Evolutionary conservation across 1,284 basidiomycete species (phyloP).

Genomic region (Pseudozyma tsukubaensis): DNA sequence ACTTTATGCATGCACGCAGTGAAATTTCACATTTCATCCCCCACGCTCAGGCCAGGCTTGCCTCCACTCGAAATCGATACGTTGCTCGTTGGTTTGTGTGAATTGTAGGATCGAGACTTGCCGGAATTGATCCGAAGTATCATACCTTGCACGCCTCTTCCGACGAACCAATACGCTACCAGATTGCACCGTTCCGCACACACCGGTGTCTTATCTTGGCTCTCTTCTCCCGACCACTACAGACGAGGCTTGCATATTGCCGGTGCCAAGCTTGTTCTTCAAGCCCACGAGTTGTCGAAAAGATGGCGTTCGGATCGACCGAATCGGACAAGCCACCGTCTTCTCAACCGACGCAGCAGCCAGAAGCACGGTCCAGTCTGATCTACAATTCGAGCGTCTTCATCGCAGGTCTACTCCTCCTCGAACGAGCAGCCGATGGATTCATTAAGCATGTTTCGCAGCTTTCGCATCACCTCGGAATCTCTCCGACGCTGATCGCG

Average conservation of each 20-base stretch:
- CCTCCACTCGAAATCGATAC: neutral
- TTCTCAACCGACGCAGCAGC: neutral
- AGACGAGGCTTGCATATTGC: neutral
- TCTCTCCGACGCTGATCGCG: conserved; percentile 41
- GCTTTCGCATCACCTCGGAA: conserved; percentile 31
- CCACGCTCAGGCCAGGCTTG: too few relatives aligned
- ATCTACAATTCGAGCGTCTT: conserved; percentile 39
- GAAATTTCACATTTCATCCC: too few relatives aligned
- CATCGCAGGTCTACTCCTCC: conserved; percentile 29
- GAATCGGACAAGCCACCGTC: neutral
- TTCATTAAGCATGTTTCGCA: conserved; percentile 40
- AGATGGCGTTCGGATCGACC: conserved; percentile 11
- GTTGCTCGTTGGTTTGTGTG: neutral
- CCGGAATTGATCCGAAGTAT: conserved; percentile 15
- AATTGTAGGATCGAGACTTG: conserved; percentile 5
- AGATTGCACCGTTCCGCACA: too few relatives aligned
- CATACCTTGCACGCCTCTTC: neutral
- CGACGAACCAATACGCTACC: neutral
- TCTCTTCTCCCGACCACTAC: neutral
- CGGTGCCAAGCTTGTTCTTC: neutral
- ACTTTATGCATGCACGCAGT: too few relatives aligned
- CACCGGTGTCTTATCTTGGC: neutral
- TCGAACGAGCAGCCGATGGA: conserved; percentile 37
- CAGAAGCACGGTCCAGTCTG: conserved; percentile 8
- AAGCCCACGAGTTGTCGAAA: too few relatives aligned